Evolutionary conservation across 441 rosid genomes (phyloP).

Genomic region (Populus trichocarpa): DNA sequence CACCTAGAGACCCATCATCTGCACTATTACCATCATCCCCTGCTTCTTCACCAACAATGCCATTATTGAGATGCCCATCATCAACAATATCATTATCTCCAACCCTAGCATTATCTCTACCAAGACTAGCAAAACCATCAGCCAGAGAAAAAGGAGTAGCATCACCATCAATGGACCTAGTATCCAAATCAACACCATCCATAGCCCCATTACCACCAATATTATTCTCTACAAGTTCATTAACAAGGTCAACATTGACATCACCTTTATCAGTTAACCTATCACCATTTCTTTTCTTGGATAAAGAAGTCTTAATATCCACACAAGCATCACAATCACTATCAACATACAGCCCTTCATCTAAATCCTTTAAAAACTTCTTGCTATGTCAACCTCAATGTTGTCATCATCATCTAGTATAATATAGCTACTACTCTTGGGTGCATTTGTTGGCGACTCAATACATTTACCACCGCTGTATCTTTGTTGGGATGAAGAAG

Average conservation of each 20-base stretch:
- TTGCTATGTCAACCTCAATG: conserved; percentile 1
- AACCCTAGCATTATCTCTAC: too few species aligned
- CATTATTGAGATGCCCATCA: neutral
- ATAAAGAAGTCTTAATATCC: too few species aligned
- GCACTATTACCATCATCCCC: neutral
- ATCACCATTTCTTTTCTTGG: neutral
- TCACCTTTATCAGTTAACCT: neutral
- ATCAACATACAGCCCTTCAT: neutral
- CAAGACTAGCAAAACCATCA: too few species aligned
- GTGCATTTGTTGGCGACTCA: neutral
- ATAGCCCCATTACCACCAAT: neutral
- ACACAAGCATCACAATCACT: neutral
- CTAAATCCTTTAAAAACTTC: neutral
- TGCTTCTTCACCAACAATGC: too few species aligned
- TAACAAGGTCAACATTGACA: neutral
- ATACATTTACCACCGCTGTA: neutral
- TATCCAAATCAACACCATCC: too few species aligned
- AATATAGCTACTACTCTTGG: neutral
- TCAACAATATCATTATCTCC: too few species aligned
- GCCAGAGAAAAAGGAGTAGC: too few species aligned
- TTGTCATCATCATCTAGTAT: neutral
- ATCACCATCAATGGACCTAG: too few species aligned
- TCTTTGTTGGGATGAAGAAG: too few species aligned
- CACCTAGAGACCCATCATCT: neutral
- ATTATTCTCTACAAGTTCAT: neutral